Evolutionary conservation across 305 asterid genomes (phyloP).

Genomic region (Fraxinus platypoda): DNA sequence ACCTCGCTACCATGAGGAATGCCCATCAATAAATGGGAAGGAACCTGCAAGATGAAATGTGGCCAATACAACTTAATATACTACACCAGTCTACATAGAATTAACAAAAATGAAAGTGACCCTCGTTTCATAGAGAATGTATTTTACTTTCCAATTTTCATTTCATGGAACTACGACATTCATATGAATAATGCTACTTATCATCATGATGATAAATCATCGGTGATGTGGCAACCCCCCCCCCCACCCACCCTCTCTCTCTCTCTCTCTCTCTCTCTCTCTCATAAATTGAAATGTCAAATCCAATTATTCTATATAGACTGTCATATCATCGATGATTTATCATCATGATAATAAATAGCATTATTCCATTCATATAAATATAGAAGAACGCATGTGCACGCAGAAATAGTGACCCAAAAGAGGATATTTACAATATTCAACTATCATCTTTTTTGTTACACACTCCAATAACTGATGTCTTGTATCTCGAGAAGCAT

Average conservation of each 20-base stretch:
- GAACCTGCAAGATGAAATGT: slow-evolving; percentile 50
- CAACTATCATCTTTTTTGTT: neutral
- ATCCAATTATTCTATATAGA: no score
- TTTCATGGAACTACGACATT: neutral
- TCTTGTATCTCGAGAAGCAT: neutral
- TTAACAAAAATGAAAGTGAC: neutral
- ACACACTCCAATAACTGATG: neutral
- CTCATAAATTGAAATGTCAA: no score
- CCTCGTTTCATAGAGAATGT: neutral
- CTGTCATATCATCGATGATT: no score
- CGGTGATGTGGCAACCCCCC: no score
- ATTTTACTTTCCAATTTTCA: neutral
- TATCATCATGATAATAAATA: no score
- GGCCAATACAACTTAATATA: neutral
- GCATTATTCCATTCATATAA: neutral
- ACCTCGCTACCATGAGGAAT: slow-evolving; percentile 65
- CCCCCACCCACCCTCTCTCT: no score
- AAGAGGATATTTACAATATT: neutral
- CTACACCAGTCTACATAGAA: neutral
- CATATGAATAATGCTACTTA: neutral
- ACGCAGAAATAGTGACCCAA: neutral
- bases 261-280: no score
- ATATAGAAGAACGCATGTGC: neutral
- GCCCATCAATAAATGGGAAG: slow-evolving; percentile 87
- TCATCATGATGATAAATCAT: no score